Evolutionary conservation across 371 early-diverging fungal genomes (phyloP).

Genomic region (Blastocladiella emersonii): DNA sequence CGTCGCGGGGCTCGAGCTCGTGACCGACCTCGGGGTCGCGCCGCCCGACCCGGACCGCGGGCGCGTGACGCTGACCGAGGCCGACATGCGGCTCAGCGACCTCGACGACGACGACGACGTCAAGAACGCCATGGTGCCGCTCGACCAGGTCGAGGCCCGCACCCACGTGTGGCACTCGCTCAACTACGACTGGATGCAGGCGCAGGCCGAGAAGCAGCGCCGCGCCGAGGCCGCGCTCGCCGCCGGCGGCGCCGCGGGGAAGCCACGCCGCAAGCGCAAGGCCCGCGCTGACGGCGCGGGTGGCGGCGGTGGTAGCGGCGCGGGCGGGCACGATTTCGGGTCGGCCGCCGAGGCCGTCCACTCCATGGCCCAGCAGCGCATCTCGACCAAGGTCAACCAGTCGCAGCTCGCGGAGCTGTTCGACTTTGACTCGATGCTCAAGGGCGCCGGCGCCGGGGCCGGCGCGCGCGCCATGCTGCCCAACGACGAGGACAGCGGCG

Average conservation of each 20-base stretch:
- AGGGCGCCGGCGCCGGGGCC: not conserved
- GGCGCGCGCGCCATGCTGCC: not conserved
- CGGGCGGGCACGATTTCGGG: not conserved
- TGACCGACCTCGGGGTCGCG: not conserved
- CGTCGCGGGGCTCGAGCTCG: not conserved
- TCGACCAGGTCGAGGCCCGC: not conserved
- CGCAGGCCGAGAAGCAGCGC: conserved; percentile 1
- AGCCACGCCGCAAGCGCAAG: not conserved
- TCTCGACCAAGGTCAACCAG: not conserved
- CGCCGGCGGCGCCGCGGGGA: not conserved
- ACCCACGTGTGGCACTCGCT: not conserved
- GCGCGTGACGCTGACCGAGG: not conserved
- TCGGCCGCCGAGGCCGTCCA: not conserved
- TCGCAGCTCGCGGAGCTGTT: not conserved
- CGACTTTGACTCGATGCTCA: not conserved
- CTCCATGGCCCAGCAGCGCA: not conserved
- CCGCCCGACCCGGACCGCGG: conserved; percentile 1
- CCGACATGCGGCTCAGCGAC: not conserved
- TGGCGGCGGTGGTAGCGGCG: no score
- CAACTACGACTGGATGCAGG: conserved; percentile 4
- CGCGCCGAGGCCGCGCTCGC: not conserved
- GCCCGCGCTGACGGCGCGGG: not conserved
- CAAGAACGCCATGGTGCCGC: not conserved
- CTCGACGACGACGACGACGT: conserved; percentile 8
- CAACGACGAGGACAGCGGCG: no score